phyloP scores from a whole-genome alignment of 805 yeast genomes.

The Saccharomycopsis lassenensis region DNA sequence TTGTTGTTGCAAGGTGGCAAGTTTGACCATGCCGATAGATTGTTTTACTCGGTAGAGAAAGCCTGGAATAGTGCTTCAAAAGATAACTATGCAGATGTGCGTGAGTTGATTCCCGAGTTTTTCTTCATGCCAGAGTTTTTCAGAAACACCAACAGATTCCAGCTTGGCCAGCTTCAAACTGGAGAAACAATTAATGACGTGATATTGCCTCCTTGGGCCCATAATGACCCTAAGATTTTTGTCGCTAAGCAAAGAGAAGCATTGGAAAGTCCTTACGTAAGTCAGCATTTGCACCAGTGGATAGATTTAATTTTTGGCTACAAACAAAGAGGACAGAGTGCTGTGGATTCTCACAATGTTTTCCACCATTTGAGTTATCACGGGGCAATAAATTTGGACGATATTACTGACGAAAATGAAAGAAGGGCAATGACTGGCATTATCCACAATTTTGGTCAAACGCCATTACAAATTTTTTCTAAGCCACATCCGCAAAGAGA shows the following conservation, averaged over 20 bases:
- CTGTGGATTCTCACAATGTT: conserved; percentile 58
- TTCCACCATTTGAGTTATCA: conserved; percentile 78
- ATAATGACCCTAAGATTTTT: conserved; percentile 63
- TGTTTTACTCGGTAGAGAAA: conserved; percentile 62
- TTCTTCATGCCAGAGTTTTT: conserved; percentile 74
- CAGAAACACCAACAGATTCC: conserved; percentile 49
- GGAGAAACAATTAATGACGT: conserved; percentile 51
- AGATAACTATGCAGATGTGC: conserved; percentile 78
- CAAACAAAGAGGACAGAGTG: conserved; percentile 65
- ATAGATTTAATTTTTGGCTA: conserved; percentile 75
- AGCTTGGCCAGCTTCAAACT: conserved; percentile 61
- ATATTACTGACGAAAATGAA: conserved; percentile 62
- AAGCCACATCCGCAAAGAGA: conserved; percentile 53
- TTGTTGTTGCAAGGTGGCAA: conserved; percentile 74
- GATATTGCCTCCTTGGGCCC: conserved; percentile 73
- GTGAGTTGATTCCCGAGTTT: conserved; percentile 83
- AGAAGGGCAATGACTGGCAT: conserved; percentile 69
- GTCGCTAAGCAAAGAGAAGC: conserved; percentile 73
- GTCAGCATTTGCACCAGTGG: conserved; percentile 70
- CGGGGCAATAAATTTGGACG: conserved; percentile 72
- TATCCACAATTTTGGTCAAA: conserved; percentile 87
- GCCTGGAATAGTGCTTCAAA: conserved; percentile 74
- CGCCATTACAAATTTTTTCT: conserved; percentile 63
- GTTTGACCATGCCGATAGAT: conserved; percentile 80
- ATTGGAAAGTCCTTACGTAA: conserved; percentile 71